Evolutionary conservation across 345 rosid species (phyloP).

Genomic region (Pugionium dolabratum): DNA sequence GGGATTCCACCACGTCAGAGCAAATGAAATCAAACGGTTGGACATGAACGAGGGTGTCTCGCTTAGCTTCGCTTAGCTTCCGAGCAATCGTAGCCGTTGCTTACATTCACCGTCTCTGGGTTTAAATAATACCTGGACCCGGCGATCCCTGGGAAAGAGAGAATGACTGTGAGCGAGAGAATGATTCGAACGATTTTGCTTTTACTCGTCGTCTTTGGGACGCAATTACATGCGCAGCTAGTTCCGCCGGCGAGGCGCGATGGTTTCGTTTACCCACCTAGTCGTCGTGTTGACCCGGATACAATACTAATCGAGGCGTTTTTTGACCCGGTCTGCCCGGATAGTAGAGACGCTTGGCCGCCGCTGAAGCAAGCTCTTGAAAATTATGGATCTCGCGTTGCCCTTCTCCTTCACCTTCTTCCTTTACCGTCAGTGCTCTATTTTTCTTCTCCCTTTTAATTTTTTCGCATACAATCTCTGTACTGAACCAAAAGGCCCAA

Average conservation of each 20-base stretch:
- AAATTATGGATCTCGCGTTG: conserved; percentile 40
- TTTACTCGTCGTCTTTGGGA: neutral
- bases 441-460: neutral
- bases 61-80: conserved; percentile 32
- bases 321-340: conserved; percentile 41
- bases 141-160: conserved; percentile 1
- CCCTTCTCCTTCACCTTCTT: conserved; percentile 37
- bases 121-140: neutral
- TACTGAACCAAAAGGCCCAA: too few relatives aligned
- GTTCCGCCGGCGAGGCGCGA: conserved; percentile 38
- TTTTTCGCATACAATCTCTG: neutral
- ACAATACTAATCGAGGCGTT: conserved; percentile 36
- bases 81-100: conserved; percentile 33
- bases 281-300: conserved; percentile 34
- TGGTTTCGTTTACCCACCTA: conserved; percentile 38
- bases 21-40: conserved; percentile 12
- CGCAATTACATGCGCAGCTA: conserved; percentile 26
- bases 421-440: conserved; percentile 41
- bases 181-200: conserved; percentile 29
- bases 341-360: conserved; percentile 42
- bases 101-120: neutral
- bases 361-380: conserved; percentile 32
- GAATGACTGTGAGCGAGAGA: conserved; percentile 17
- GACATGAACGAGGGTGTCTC: conserved; percentile 1
- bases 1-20: conserved; percentile 19